Base-by-base conservation (phyloP, 192 early-diverging fungal genomes). In the Thamnidium elegans region DNA sequence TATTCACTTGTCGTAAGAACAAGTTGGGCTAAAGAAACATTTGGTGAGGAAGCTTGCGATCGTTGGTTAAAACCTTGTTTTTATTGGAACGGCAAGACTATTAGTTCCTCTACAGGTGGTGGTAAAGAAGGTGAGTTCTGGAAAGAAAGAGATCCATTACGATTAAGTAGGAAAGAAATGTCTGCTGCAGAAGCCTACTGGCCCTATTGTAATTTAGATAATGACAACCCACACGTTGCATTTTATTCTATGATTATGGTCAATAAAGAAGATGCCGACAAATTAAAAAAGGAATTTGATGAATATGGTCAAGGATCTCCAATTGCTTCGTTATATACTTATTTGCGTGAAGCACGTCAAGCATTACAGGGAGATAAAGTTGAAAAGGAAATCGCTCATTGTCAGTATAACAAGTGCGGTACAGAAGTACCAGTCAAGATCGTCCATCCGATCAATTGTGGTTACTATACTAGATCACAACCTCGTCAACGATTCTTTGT, bases 51-150 rank as follows among this genome's bases (percentile, higher is more conserved):
- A 3, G 71, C 71, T 15, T 65, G 64, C n/a, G 23, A 58, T 4
- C 55, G 63, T 10, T 85, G 81, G 79, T 68, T 85, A 30, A 55
- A 68, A 50, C 81, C 84, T 11, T 77, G 77, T 0, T 68, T 85
- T 55, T 85, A 85, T 50, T 85, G 84, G 84, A 85, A 83, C 36
- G 81, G 84, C 7, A 85, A 85, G 52, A 78, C 78, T 14, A 71
- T 70, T 0, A 74, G 68, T 11, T 70, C 70, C 32, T 72, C 54
- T n/a, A 53, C 39, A n/a, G 58, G 44, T 7, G 50, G 50, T 7
- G 74, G 75, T 19, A 79, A 78, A 51, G 78, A 82, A 48, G 76
- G 65, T 0, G 17, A 55, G 5, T 82, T 82, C 48, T 82, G 81
- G 81, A 55, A 64, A 19, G 50, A 55, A 10, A 60, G 78, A 7